phyloP scores from a whole-genome alignment of 2,329 filamentous ascomycete species.

The Cercospora janseana region DNA sequence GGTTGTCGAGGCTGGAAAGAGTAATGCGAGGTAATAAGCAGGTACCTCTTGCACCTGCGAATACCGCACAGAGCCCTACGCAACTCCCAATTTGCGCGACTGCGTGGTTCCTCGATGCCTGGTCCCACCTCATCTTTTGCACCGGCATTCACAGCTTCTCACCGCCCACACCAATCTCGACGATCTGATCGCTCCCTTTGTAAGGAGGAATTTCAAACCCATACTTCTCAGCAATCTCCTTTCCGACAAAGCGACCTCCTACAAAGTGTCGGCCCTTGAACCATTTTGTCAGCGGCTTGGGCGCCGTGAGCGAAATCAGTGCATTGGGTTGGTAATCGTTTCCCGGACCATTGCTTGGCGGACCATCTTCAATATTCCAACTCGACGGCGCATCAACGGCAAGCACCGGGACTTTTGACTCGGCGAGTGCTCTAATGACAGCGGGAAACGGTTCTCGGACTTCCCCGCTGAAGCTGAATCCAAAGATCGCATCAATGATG shows the following conservation, averaged over 20 bases:
- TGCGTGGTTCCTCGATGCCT: no score
- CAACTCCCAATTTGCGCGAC: no score
- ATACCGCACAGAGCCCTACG: no score
- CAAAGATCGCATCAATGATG: conserved; percentile 89
- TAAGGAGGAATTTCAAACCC: conserved; percentile 79
- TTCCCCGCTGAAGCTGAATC: conserved; percentile 89
- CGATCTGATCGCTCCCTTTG: conserved; percentile 81
- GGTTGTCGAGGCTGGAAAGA: no score
- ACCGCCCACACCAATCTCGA: conserved; percentile 61
- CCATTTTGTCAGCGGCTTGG: conserved; percentile 81
- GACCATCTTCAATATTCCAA: conserved; percentile 88
- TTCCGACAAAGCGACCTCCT: conserved; percentile 83
- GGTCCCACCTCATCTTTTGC: background rate
- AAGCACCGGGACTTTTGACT: conserved; percentile 72
- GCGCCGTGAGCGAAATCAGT: conserved; percentile 85
- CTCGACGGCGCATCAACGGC: conserved; percentile 91
- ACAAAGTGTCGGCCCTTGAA: conserved; percentile 90
- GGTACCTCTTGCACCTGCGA: no score
- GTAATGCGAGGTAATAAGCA: no score
- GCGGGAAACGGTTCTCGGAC: conserved; percentile 87
- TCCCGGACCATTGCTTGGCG: conserved; percentile 72
- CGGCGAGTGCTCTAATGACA: conserved; percentile 74
- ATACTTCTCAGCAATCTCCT: conserved; percentile 78
- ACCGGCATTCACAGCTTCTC: conserved; percentile 40
- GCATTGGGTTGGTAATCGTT: conserved; percentile 76